Percentiles rank a stretch among this genome's conserved stretches.
Evolutionary conservation across 2,329 filamentous ascomycete species (phyloP).

Genomic region (Plenodomus lindquistii): DNA sequence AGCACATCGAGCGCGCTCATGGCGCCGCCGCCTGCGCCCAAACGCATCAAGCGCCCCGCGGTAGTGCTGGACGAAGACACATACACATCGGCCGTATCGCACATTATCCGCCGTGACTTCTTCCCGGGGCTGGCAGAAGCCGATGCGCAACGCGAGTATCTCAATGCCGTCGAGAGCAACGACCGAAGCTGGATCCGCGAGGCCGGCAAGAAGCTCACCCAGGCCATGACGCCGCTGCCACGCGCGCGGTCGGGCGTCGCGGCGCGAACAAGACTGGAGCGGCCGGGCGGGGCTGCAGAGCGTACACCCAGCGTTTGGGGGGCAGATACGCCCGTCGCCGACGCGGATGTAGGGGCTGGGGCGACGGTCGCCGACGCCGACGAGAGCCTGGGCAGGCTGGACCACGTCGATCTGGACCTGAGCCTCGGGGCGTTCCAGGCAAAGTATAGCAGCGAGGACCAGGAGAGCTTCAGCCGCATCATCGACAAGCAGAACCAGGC

Average conservation of each 20-base stretch:
- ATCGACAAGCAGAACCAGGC: conserved; percentile 90
- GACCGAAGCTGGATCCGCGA: conserved; percentile 84
- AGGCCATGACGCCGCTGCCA: conserved; percentile 80
- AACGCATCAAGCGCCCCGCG: conserved; percentile 88
- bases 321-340: conserved; percentile 72
- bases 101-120: conserved; percentile 96
- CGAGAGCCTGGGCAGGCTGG: conserved; percentile 46
- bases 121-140: conserved; percentile 89
- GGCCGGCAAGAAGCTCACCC: conserved; percentile 64
- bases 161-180: conserved; percentile 86
- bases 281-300: conserved; percentile 28
- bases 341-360: conserved; percentile 48
- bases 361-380: conserved; percentile 37
- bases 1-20: conserved; percentile 72
- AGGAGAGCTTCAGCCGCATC: conserved; percentile 92
- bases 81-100: conserved; percentile 86
- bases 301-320: conserved; percentile 68
- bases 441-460: conserved; percentile 96
- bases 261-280: conserved; percentile 25
- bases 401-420: conserved; percentile 72
- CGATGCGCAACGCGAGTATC: conserved; percentile 86
- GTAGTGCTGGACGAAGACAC: conserved; percentile 90
- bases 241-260: conserved; percentile 46
- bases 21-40: conserved; percentile 82
- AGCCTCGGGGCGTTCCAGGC: conserved; percentile 84